Base-by-base conservation (phyloP, 1,284 basidiomycete genomes). In the Apiotrichum montevideense region DNA sequence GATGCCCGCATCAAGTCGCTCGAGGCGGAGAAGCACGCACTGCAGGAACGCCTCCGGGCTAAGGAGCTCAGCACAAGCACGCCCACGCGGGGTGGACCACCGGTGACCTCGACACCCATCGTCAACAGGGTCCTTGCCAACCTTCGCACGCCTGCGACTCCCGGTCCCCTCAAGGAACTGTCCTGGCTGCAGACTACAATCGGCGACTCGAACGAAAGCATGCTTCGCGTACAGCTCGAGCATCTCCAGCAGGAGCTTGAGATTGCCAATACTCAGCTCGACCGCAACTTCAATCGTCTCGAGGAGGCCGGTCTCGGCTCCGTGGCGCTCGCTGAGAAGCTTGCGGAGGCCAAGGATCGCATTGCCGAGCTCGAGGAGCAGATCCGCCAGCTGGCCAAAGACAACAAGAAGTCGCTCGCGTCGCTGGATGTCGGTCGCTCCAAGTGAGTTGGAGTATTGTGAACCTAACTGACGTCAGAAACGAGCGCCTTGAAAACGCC, bases 251-350 rank as follows among this genome's bases (percentile, higher is more conserved):
- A 64, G 1, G 74, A 79, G 56, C 70, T 80, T 14, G 58, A 68
- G 5, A 62, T 67, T 11, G 78, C 77, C 10, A 78, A 80, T 58
- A 61, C 65, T 1, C 74, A 77, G 41, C 72, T 80, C 10, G 79
- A 80, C 64, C 62, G 67, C 51, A 80, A 80, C 67, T 76, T 80
- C 51, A 68, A 65, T 32, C 66, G 76, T 39, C 72, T 80, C 13
- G 76, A 78, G 54, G 66, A 68, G 6, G 76, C 78, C 0, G 78
- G 78, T 1, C 55, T 75, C 14, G 69, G 72, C 9, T 71, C 72
- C 2, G 59, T 78, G n/a, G 58, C 65, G 2, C 64, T 80, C n/a
- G 73, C 76, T 2, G 70, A 76, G 14, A 69, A 77, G 57, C 70
- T 80, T 0, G 72, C 77, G 1, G 62, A 61, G 4, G 77, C 78